Percentiles rank a stretch among this genome's conserved stretches.
These are phyloP conservation scores for Aspergillus sclerotiicarbonarius DNA, from an alignment of 495 filamentous ascomycete genomes.

Conservation along the genomic window DNA sequence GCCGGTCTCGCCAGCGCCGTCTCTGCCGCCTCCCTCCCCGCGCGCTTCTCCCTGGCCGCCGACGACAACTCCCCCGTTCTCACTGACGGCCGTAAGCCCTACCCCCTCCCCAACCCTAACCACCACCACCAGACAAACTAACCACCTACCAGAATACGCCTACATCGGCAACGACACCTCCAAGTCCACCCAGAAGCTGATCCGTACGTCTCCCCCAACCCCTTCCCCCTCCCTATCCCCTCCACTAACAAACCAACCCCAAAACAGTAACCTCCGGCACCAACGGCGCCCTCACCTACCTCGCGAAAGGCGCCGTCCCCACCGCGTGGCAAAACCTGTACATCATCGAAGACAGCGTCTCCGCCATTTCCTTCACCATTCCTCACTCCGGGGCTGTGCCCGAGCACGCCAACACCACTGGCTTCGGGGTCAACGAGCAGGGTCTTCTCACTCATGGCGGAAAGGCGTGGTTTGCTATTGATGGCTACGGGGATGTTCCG, in stretches of 20 bases:
- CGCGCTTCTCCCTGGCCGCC: slow-evolving; percentile 34
- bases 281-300: slow-evolving; percentile 26
- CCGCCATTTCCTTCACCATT: slow-evolving; percentile 26
- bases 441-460: slow-evolving; percentile 30
- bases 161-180: slow-evolving; percentile 26
- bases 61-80: slow-evolving; percentile 31
- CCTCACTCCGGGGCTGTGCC: slow-evolving; percentile 34
- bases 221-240: background rate
- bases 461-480: slow-evolving; percentile 27
- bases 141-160: slow-evolving; percentile 17
- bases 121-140: background rate
- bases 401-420: slow-evolving; percentile 24
- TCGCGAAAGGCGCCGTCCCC: slow-evolving; percentile 22
- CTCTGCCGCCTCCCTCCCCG: slow-evolving; percentile 27
- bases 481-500: slow-evolving; percentile 21
- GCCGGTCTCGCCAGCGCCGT: slow-evolving; percentile 27
- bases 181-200: slow-evolving; percentile 21
- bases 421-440: slow-evolving; percentile 29
- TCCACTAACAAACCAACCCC: background rate
- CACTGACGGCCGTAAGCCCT: slow-evolving; percentile 31
- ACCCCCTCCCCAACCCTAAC: background rate
- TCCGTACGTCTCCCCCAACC: slow-evolving; percentile 20
- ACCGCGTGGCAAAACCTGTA: slow-evolving; percentile 35
- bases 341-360: slow-evolving; percentile 23
- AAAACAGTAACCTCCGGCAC: slow-evolving; percentile 16